These are phyloP conservation scores for Agrostemma githago DNA, from an alignment of 148 eudicot genomes.

Conservation along the genomic window DNA sequence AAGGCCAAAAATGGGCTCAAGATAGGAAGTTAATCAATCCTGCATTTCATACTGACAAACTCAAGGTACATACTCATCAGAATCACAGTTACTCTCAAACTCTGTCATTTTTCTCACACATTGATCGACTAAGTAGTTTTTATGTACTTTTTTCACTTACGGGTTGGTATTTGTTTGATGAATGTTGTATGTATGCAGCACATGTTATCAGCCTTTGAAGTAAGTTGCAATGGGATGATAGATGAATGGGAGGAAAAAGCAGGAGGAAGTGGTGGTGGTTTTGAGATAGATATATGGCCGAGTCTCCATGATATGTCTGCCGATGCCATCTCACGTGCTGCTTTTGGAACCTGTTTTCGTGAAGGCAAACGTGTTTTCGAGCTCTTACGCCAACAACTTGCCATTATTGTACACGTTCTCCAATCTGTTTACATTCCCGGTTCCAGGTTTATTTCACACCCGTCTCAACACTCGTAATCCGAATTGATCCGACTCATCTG, in stretches of 20 bases:
- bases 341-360: constrained; percentile 33
- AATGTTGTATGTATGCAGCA: constrained; percentile 2
- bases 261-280: constrained; percentile 1
- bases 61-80: constrained; percentile 15
- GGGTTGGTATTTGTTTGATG: too few species aligned
- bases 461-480: too few species aligned
- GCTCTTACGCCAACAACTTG: constrained; percentile 25
- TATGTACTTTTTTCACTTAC: not conserved
- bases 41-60: constrained; percentile 28
- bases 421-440: constrained; percentile 30
- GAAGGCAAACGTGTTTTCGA: constrained; percentile 29
- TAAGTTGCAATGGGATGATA: constrained; percentile 18
- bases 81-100: too few species aligned
- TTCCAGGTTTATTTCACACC: too few species aligned
- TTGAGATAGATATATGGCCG: constrained; percentile 33
- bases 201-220: constrained; percentile 26
- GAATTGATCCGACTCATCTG: too few species aligned
- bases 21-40: constrained; percentile 32
- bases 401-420: not conserved
- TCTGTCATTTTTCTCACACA: too few species aligned
- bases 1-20: constrained; percentile 35
- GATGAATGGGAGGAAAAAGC: constrained; percentile 30
- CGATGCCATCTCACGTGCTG: constrained; percentile 34
- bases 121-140: too few species aligned
- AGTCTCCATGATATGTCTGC: constrained; percentile 23